Evolutionary conservation across 768 basidiomycete species (phyloP).

Genomic region (Boletus tylopilopsis): DNA sequence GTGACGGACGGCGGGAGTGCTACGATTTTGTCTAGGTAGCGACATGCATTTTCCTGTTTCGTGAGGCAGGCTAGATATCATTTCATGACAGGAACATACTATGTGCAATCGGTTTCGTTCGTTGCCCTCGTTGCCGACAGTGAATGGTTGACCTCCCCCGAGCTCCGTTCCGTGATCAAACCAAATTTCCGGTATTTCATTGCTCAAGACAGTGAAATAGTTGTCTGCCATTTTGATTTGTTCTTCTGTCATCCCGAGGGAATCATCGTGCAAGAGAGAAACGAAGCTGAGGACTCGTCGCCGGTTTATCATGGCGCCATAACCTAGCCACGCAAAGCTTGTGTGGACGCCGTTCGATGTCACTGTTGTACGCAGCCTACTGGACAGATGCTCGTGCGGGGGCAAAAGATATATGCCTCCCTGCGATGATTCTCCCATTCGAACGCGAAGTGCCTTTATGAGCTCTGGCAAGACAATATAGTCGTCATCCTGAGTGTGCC

Average conservation of each 20-base stretch:
- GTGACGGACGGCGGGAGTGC: not conserved
- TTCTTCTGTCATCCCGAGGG: slow-evolving; percentile 43
- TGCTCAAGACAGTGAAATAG: slow-evolving; percentile 58
- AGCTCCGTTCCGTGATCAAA: slow-evolving; percentile 61
- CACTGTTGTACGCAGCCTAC: slow-evolving; percentile 43
- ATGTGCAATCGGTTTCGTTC: slow-evolving; percentile 57
- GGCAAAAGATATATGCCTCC: slow-evolving; percentile 52
- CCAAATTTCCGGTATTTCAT: slow-evolving; percentile 57
- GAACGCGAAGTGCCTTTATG: slow-evolving; percentile 45
- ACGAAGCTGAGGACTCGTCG: slow-evolving; percentile 46
- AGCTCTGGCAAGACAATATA: slow-evolving; percentile 58
- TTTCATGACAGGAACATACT: slow-evolving; percentile 35
- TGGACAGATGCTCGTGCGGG: slow-evolving; percentile 57
- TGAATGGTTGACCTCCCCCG: slow-evolving; percentile 59
- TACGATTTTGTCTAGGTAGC: slow-evolving; percentile 39
- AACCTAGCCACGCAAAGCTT: slow-evolving; percentile 63
- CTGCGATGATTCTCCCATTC: slow-evolving; percentile 29
- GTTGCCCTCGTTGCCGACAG: slow-evolving; percentile 53
- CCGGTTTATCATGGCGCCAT: slow-evolving; percentile 53
- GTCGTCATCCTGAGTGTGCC: slow-evolving; percentile 56
- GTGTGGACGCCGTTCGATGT: slow-evolving; percentile 41
- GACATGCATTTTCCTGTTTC: slow-evolving; percentile 42
- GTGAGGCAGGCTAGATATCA: not conserved
- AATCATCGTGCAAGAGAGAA: slow-evolving; percentile 35
- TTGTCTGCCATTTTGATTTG: slow-evolving; percentile 68